Conservation (phyloP, 306 rosid species). For the Vicia faba region DNA sequence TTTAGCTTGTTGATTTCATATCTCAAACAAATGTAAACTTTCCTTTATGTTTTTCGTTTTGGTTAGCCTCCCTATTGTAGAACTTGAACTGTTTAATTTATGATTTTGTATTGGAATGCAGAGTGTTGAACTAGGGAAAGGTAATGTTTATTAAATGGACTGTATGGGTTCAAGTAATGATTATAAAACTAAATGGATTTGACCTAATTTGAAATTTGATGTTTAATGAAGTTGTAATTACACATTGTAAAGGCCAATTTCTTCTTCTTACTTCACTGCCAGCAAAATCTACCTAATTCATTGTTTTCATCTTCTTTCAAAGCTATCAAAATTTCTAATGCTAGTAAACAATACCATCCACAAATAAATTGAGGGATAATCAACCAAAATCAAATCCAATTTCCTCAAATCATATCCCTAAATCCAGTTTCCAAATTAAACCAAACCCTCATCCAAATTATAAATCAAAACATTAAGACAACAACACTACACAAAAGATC, state of each 20-base stretch:
- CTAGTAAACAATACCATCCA: neutral
- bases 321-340: neutral
- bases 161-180: too few relatives aligned
- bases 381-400: neutral
- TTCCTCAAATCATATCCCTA: slow-evolving; percentile 1
- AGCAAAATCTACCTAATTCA: neutral
- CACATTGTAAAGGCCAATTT: neutral
- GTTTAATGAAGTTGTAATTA: too few relatives aligned
- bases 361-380: neutral
- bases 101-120: too few relatives aligned
- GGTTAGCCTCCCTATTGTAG: too few relatives aligned
- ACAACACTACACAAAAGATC: neutral
- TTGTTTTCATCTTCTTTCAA: neutral
- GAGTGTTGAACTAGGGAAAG: too few relatives aligned
- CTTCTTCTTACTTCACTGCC: neutral
- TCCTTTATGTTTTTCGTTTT: too few relatives aligned
- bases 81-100: too few relatives aligned
- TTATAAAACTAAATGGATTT: too few relatives aligned
- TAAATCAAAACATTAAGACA: neutral
- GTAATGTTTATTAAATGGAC: too few relatives aligned
- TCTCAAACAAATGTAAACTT: too few relatives aligned
- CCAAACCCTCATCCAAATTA: neutral
- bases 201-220: too few relatives aligned
- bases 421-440: neutral
- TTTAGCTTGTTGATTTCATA: too few relatives aligned